Evolutionary conservation across 2,329 filamentous ascomycete species (phyloP), one percentile per base, ranked within the genome.

Genomic region (Penicillium hesseltinei): DNA sequence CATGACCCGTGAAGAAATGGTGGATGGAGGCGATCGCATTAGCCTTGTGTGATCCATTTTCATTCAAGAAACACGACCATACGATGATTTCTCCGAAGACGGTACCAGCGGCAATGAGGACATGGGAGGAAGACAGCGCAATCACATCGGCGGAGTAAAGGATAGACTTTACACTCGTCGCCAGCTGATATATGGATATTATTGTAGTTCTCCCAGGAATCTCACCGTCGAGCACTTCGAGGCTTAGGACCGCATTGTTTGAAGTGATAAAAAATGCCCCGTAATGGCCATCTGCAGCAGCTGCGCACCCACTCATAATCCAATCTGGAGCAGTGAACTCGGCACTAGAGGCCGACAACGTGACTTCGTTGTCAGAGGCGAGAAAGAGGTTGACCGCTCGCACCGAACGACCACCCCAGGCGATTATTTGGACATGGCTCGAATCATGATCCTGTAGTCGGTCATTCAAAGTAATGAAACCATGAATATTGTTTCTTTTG

Each of bases 61-160:
- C 50, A 44, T 59, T 44, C 23, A 81, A 65, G 46, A 77, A 75
- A 65, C 85, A 92, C 62, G 87, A 90, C 94, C 94, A 97, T 17
- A 96, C 84, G 38, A 97, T 81, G 35, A 99, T 89, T 73, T 97
- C 92, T 3, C 94, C 94, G 74, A 97, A 97, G 1, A 93, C 92
- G 0, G 94, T 97, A 1, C 94, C 94, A 3, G 90, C 90, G 7
- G 91, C 91, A 50, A 97, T 84, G 21, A 97, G 81, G 45, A 96
- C 79, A 51, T 80, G 79, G 44, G 80, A 78, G 6, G 73, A 53
- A 7, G 81, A 80, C 8, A 86, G 74, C 82, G 88, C 90, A 39
- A 81, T 76, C 19, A 96, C 74, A 67, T 90, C 85, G 5, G 92
- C 93, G 17, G 91, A 90, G 73, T 96, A 99, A 8, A 99, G 81